A percentile compares a stretch with the other conserved stretches of the same genome.
These are phyloP conservation scores for Aureobasidium sp. DNA, from an alignment of 2,329 filamentous ascomycete genomes.

Conservation along the genomic window DNA sequence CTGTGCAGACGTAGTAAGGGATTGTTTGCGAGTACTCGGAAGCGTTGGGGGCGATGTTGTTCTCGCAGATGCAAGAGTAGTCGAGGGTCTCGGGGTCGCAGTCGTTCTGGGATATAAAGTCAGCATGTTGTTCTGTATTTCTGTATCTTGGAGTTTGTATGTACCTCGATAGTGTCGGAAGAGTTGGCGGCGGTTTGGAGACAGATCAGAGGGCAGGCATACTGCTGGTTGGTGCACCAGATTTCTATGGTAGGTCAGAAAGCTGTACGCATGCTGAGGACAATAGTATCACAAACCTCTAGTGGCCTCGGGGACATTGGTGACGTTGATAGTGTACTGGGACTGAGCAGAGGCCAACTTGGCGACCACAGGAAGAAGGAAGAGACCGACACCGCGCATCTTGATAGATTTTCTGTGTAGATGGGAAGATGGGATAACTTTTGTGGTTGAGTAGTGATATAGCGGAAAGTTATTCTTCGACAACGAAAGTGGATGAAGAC, in stretches of 20 bases:
- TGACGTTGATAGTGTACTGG: constrained; percentile 50
- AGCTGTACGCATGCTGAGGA: background rate
- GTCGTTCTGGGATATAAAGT: constrained; percentile 42
- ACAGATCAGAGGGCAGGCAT: constrained; percentile 65
- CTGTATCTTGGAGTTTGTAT: background rate
- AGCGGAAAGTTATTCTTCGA: background rate
- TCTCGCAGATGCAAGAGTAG: constrained; percentile 65
- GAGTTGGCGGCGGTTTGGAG: constrained; percentile 45
- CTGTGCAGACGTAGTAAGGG: constrained; percentile 66
- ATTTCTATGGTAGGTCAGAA: constrained; percentile 33
- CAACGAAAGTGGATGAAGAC: constrained; percentile 8
- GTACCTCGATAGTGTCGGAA: constrained; percentile 31
- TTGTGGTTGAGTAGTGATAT: background rate
- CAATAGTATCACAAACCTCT: constrained; percentile 39
- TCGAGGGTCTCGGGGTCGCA: constrained; percentile 59
- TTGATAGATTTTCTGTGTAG: constrained; percentile 15
- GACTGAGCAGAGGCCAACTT: constrained; percentile 42
- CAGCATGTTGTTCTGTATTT: background rate
- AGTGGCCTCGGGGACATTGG: constrained; percentile 43
- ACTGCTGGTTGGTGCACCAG: constrained; percentile 59
- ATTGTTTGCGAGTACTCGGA: constrained; percentile 70
- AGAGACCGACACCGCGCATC: constrained; percentile 39
- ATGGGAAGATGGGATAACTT: background rate
- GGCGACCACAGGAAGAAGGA: constrained; percentile 45
- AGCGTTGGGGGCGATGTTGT: constrained; percentile 59